Base-by-base conservation (phyloP, 2,329 filamentous ascomycete genomes). In the Paecilomyces dactylethromorphus region DNA sequence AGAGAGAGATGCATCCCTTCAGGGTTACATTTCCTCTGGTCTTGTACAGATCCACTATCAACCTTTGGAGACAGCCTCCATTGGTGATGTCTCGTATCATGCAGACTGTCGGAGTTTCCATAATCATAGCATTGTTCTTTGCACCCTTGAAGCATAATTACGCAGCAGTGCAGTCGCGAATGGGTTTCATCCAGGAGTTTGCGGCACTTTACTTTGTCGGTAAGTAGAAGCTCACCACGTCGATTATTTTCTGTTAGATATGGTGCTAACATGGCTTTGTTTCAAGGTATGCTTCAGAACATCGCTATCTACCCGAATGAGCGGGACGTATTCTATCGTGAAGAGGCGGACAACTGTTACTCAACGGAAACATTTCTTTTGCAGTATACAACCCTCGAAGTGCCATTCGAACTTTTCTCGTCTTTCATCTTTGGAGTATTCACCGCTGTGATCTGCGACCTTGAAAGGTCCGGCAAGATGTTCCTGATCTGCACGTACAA, bases 301-400 rank as follows among this genome's bases (percentile, higher is more conserved):
- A 86, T 91, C 3, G 87, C 88, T 2, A 81, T 90, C 7, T 91
- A 91, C 67, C 89, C 89, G 0, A 77, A 77, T 49, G 89, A 91
- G 68, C 81, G 87, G 3, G 87, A 90, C 58, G 88, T 91, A 0
- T 92, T 91, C 70, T 90, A 91, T 68, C 83, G 87, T 63, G 89
- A 92, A 73, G 83, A 89, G 65, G 87, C 87, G 60, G 89, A 92
- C 70, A 82, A 84, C 6, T 85, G 88, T 1, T 92, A 92, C 68
- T 80, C 84, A 3, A 83, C 87, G 1, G 86, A 89, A 63, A 84
- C 87, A 0, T 92, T 92, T 73, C 81, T 91, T 26, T 74, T 85
- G 0, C 84, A 86, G 22, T 92, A 92, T 71, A 86, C 87, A 0
- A 75, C 85, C 1, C 81, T 90, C 2, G 89, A 92, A 65, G 70